Evolutionary conservation across 352 stramenopile species (phyloP).

Genomic region (Phytopythium vexans): DNA sequence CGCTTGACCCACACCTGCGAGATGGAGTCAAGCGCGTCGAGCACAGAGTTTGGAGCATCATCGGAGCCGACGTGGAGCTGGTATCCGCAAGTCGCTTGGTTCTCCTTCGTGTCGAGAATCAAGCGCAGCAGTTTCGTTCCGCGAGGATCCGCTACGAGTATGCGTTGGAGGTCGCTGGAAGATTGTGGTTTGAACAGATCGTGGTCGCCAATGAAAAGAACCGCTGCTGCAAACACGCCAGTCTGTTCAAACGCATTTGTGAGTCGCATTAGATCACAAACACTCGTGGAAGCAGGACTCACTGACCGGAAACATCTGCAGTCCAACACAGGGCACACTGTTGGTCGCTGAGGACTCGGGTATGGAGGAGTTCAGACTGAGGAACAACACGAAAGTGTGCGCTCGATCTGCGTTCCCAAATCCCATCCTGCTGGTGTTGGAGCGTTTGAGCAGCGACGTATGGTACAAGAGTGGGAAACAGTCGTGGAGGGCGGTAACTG

Average conservation of each 20-base stretch:
- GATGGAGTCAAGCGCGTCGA: neutral
- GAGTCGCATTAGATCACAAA: neutral
- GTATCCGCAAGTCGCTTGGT: neutral
- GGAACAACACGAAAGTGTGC: neutral
- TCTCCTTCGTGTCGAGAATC: neutral
- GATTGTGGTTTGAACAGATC: conserved; percentile 2
- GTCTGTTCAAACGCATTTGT: conserved; percentile 1
- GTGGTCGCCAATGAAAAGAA: conserved; percentile 15
- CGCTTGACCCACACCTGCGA: neutral
- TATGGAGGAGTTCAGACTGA: neutral
- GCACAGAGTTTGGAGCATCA: neutral
- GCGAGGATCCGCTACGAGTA: conserved; percentile 15
- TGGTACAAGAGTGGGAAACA: conserved; percentile 19
- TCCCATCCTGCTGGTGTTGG: neutral
- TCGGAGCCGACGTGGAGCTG: neutral
- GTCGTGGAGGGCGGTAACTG: conserved; percentile 25
- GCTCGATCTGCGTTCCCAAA: neutral
- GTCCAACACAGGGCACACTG: conserved; percentile 23
- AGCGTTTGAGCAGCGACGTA: conserved; percentile 8
- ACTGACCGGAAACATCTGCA: conserved; percentile 40
- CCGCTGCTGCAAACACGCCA: conserved; percentile 16
- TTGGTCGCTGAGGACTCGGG: too few relatives aligned
- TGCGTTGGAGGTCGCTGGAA: conserved; percentile 11
- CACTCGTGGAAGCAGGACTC: neutral
- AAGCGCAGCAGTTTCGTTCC: conserved; percentile 10